Percentiles rank a stretch among this genome's conserved stretches.
Evolutionary conservation across 1,284 basidiomycete genomes (phyloP).

Genomic region (Apiotrichum mycotoxinovorans): DNA sequence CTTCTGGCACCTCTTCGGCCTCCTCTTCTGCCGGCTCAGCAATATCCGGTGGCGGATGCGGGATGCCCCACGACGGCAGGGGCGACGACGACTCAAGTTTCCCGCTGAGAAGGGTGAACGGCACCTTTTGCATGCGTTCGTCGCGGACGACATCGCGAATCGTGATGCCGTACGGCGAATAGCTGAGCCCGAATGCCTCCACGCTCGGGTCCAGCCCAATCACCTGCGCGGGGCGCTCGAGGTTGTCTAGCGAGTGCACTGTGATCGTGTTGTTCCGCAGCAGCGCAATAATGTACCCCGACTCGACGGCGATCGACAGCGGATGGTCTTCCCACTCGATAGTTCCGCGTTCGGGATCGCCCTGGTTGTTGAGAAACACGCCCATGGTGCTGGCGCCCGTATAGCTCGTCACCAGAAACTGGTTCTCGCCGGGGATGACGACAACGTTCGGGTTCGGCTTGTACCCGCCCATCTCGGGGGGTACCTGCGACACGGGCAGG

Average conservation of each 20-base stretch:
- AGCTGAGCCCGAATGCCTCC: slow-evolving; percentile 33
- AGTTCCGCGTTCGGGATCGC: slow-evolving; percentile 83
- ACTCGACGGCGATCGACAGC: slow-evolving; percentile 70
- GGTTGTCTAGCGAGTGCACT: slow-evolving; percentile 73
- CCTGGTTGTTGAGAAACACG: slow-evolving; percentile 74
- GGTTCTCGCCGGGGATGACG: slow-evolving; percentile 64
- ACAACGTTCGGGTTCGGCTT: slow-evolving; percentile 65
- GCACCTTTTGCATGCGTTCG: slow-evolving; percentile 30
- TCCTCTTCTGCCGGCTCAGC: no score
- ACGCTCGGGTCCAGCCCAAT: slow-evolving; percentile 56
- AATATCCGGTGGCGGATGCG: slow-evolving; percentile 1
- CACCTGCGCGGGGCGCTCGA: slow-evolving; percentile 64
- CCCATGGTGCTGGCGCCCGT: slow-evolving; percentile 72
- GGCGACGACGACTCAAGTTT: slow-evolving; percentile 19
- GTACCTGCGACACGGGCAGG: slow-evolving; percentile 71
- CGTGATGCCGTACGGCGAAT: slow-evolving; percentile 47
- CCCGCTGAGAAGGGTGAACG: slow-evolving; percentile 31
- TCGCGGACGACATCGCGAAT: slow-evolving; percentile 44
- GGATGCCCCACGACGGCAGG: slow-evolving; percentile 1
- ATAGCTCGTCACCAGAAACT: slow-evolving; percentile 59
- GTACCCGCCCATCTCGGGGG: slow-evolving; percentile 34
- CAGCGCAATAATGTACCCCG: slow-evolving; percentile 72
- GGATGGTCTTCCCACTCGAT: slow-evolving; percentile 79
- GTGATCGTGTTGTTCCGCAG: slow-evolving; percentile 73
- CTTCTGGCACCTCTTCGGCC: neutral